Evolutionary conservation across 2,329 filamentous ascomycete genomes (phyloP).

Genomic region (Colletotrichum viniferum): DNA sequence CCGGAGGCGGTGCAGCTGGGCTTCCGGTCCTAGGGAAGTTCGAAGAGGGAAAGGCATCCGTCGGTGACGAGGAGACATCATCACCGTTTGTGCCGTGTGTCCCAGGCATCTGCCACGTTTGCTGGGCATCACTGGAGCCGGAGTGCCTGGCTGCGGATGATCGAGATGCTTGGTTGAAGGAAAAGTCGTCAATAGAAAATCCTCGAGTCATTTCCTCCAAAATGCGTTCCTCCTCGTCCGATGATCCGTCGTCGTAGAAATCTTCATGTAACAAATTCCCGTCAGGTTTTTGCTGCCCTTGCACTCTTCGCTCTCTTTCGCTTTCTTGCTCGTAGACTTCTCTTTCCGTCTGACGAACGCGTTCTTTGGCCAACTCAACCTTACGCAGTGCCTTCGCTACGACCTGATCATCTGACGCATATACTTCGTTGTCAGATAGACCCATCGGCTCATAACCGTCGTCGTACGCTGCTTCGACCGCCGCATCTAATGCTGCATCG

Average conservation of each 20-base stretch:
- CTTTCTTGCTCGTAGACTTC: constrained; percentile 61
- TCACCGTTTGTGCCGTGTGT: constrained; percentile 19
- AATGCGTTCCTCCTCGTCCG: constrained; percentile 76
- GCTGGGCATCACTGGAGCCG: constrained; percentile 79
- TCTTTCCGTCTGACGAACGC: constrained; percentile 73
- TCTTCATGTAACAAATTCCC: constrained; percentile 52
- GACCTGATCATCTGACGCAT: constrained; percentile 26
- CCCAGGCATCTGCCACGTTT: constrained; percentile 79
- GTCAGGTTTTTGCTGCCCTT: constrained; percentile 37
- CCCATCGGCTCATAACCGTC: constrained; percentile 82
- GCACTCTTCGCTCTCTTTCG: background rate
- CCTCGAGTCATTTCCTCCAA: constrained; percentile 88
- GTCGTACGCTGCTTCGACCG: constrained; percentile 94
- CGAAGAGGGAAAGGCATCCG: constrained; percentile 22
- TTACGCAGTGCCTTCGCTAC: constrained; percentile 64
- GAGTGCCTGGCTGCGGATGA: constrained; percentile 72
- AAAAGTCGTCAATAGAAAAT: constrained; percentile 81
- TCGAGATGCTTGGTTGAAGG: background rate
- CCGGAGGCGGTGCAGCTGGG: constrained; percentile 52
- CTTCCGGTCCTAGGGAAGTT: constrained; percentile 27
- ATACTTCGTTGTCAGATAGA: constrained; percentile 31
- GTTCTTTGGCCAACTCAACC: constrained; percentile 77
- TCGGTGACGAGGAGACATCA: background rate
- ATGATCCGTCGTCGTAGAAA: constrained; percentile 67
- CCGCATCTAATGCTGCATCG: constrained; percentile 91